Evolutionary conservation across 2,329 filamentous ascomycete species (phyloP), one percentile per base, ranked within the genome.

Genomic region (Lasiodiplodia theobromae): DNA sequence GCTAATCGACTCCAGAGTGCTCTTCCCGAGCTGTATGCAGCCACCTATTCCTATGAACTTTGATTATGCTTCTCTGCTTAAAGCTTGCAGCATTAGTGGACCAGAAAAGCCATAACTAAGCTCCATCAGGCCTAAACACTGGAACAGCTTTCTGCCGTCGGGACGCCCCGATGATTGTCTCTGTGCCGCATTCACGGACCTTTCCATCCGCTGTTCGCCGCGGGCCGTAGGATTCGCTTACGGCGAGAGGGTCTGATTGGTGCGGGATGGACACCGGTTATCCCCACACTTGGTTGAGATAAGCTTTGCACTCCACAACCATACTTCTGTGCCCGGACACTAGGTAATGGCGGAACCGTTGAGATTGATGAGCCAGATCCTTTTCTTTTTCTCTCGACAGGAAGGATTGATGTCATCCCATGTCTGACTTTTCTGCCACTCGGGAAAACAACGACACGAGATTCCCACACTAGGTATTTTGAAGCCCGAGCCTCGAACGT

Each of bases 161-260:
- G 44, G 18, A n/a, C 21, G n/a, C 18, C 11, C 44, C 44, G 44
- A 21, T 47, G n/a, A 7, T 21, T 10, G 3, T 8, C 10, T 47
- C 40, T 31, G 12, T 28, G 56, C 56, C 56, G 23, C 56, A 47
- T 28, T 31, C 23, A 18, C 21, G 56, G 38, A 3, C 14, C 8
- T 44, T 25, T 34, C 34, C 18, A 58, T 4, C n/a, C 56, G 34
- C 56, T 44, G n/a, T 38, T 23, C 34, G 54, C 34, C 57, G 37
- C 28, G 16, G 57, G 18, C 34, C 23, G 38, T n/a, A 21, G 23
- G 38, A 34, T 60, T 60, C 31, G 57, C 57, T 60, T 60, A 44
- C 23, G n/a, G 10, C n/a, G 14, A 37, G n/a, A 21, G 5, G 3
- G 40, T 38, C 14, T 60, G 57, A 60, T 60, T 60, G 57, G 57